Percentiles rank a stretch among this genome's conserved stretches.
Conservation (phyloP, 208 protist species). For the Zelonia costaricensis region DNA sequence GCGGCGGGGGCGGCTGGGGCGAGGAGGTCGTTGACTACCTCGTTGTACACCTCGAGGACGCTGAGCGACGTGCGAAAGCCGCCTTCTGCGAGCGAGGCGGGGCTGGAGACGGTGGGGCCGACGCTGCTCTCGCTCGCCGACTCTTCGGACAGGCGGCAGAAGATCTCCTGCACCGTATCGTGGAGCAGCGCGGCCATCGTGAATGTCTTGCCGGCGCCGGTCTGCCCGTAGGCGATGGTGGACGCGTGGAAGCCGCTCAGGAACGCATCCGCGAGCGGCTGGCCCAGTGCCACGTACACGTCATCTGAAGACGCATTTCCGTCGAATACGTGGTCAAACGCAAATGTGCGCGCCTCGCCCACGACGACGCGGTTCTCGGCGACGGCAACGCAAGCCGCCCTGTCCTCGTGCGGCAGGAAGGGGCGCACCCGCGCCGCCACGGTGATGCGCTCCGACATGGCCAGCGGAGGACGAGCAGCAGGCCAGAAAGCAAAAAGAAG, state of each 20-base stretch:
- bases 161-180: constrained; percentile 90
- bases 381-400: constrained; percentile 44
- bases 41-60: constrained; percentile 96
- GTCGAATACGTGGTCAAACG: constrained; percentile 92
- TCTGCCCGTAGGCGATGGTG: constrained; percentile 95
- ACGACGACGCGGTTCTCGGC: constrained; percentile 74
- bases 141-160: constrained; percentile 62
- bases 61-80: constrained; percentile 47
- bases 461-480: no score
- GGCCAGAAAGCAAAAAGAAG: no score
- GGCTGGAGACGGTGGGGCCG: not conserved
- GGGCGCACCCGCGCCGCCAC: constrained; percentile 91
- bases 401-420: constrained; percentile 75
- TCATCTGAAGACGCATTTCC: constrained; percentile 45
- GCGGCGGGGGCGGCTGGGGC: not conserved
- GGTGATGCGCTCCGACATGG: constrained; percentile 74
- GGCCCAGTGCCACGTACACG: constrained; percentile 80
- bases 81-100: not conserved
- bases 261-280: constrained; percentile 71
- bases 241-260: constrained; percentile 92
- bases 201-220: constrained; percentile 94
- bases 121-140: not conserved
- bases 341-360: constrained; percentile 85
- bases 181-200: constrained; percentile 83
- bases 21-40: constrained; percentile 89